phyloP scores from a whole-genome alignment of 768 basidiomycete genomes.

The Boletus pseudopeckii region DNA sequence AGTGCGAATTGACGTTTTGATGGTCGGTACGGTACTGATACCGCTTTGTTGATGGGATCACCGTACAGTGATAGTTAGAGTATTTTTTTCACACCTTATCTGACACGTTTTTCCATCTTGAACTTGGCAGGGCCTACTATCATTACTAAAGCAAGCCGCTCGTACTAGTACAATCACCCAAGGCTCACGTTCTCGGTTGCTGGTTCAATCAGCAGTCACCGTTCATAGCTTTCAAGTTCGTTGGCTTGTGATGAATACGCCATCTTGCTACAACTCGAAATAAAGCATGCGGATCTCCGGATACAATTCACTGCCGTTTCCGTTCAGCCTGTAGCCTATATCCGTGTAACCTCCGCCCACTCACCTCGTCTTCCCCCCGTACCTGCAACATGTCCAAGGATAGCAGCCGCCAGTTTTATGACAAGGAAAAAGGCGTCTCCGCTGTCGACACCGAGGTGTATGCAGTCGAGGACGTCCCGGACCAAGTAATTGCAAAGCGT shows the following conservation, averaged over 20 bases:
- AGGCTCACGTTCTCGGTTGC: no score
- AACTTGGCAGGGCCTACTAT: no score
- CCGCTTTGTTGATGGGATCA: background rate
- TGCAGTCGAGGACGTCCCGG: conserved; percentile 26
- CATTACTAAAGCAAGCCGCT: no score
- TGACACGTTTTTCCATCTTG: no score
- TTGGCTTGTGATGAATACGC: background rate
- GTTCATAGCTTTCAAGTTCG: background rate
- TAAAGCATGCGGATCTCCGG: background rate
- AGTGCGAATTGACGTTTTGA: no score
- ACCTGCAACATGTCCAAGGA: conserved; percentile 6
- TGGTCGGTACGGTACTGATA: no score
- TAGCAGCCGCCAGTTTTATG: background rate
- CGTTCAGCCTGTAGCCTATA: background rate
- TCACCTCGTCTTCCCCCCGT: background rate
- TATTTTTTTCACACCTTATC: no score
- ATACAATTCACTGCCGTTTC: background rate
- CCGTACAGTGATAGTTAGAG: no score
- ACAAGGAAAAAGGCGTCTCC: conserved; percentile 18
- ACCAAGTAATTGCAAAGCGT: conserved; percentile 26
- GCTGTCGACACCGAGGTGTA: background rate
- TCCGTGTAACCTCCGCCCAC: background rate
- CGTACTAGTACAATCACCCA: no score
- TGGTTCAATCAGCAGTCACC: background rate
- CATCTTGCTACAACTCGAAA: no score